Conservation (phyloP, 2,329 filamentous ascomycete genomes). For the Pestalotiopsis sp. region DNA sequence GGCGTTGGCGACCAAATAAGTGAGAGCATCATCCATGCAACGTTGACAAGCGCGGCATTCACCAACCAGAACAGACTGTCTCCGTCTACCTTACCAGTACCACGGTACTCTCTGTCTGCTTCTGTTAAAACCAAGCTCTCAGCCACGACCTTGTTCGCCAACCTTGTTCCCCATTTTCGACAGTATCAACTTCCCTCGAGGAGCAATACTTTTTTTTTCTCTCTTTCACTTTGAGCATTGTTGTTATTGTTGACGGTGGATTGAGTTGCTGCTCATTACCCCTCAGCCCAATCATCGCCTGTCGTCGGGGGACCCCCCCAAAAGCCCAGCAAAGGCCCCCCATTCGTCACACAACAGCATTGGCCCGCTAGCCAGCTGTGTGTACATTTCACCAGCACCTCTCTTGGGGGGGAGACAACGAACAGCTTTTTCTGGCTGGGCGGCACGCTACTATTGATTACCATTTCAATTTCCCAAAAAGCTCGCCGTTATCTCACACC, state of each 20-base stretch:
- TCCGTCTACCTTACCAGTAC: background rate
- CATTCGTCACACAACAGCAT: background rate
- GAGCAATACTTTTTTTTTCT: background rate
- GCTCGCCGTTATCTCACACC: conserved; percentile 8
- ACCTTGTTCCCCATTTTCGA: conserved; percentile 2
- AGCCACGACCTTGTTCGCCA: conserved; percentile 9
- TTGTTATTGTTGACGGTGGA: background rate
- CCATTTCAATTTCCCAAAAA: background rate
- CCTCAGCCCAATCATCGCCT: background rate
- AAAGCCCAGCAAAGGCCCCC: background rate
- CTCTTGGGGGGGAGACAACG: background rate
- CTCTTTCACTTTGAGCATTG: background rate
- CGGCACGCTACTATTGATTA: conserved; percentile 6
- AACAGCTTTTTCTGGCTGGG: background rate
- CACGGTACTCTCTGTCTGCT: background rate
- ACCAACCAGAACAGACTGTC: background rate
- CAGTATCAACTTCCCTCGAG: background rate
- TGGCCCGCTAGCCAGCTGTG: background rate
- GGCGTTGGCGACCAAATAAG: conserved; percentile 4
- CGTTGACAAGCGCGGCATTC: conserved; percentile 4
- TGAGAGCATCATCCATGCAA: conserved; percentile 12
- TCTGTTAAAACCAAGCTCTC: conserved; percentile 9
- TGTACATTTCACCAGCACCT: background rate
- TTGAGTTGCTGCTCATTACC: background rate
- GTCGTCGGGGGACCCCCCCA: background rate